Base-by-base conservation (phyloP, 75 land plant genomes). In the Cryptomeria japonica region DNA sequence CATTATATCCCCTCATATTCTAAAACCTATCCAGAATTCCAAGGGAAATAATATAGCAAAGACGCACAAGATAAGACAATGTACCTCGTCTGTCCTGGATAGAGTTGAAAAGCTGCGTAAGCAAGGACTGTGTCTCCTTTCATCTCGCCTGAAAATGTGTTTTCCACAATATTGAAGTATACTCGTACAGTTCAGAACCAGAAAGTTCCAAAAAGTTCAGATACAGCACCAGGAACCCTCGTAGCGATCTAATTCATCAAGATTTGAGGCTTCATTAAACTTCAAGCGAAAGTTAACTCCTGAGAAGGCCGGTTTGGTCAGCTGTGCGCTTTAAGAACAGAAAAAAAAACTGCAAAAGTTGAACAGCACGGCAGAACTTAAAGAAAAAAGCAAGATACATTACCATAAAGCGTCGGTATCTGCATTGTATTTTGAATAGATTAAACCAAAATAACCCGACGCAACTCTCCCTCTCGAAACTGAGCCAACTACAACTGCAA, bases 51-150 rank as follows among this genome's bases (percentile, higher is more conserved):
- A 51, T 3, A 31, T 18, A 32, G 22, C 18, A 79, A 38, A 31
- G 22, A 38, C 19, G 42, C 32, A 18, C 42, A 39, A 79, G 38
- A 15, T 15, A 10, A 22, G 22, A 25, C 6, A 44, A 42, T 41
- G 82, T 82, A 94, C 96, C 95, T 92, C 88, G 91, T 93, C 51
- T 91, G 87, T 16, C 36, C 51, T n/a, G 94, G 90, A 1, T 89
- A 89, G 37, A 94, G 89, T 82, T 92, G 90, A 87, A 95, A 92
- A 28, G 58, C 87, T 19, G 89, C 94, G 87, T 90, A 93, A 79
- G 93, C 97, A 22, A 95, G 87, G 2, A 76, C 87, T 55, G 89
- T 88, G 89, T 92, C 90, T 61, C 56, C 90, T 83, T 88, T 92
- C 88, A 94, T 86, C 56, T 44, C 25, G 82, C n/a, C 82, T 79